Evolutionary conservation across 768 basidiomycete species (phyloP).

Genomic region (Calocera viscosa): DNA sequence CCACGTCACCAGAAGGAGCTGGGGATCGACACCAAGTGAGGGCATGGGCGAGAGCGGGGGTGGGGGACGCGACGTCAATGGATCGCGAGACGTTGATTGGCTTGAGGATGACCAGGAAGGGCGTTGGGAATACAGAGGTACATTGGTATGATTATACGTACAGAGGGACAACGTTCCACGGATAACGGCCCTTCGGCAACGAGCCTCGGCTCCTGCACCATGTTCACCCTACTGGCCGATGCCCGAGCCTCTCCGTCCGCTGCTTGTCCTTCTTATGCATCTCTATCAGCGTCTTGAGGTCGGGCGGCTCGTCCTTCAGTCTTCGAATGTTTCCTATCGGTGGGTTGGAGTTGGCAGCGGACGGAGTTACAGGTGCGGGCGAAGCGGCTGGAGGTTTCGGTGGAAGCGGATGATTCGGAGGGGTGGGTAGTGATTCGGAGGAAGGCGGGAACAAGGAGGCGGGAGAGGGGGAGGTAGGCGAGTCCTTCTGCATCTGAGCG

Average conservation of each 20-base stretch:
- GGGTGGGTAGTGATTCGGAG: background rate
- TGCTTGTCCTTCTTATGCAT: background rate
- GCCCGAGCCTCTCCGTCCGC: background rate
- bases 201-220: too few relatives aligned
- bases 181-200: too few relatives aligned
- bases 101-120: background rate
- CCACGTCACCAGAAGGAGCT: conserved; percentile 7
- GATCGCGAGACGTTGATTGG: background rate
- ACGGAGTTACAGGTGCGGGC: background rate
- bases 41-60: conserved; percentile 14
- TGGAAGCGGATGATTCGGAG: background rate
- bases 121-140: too few relatives aligned
- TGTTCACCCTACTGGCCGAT: background rate
- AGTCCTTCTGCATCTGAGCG: conserved; percentile 48
- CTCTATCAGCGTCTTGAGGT: conserved; percentile 5
- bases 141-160: too few relatives aligned
- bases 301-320: background rate
- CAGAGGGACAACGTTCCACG: too few relatives aligned
- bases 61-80: conserved; percentile 5
- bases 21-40: conserved; percentile 16
- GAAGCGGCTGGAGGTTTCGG: background rate
- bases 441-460: background rate
- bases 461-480: background rate
- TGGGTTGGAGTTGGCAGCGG: background rate
- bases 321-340: background rate